Conservation (phyloP, 2,329 filamentous ascomycete genomes). For the Ascochyta koolunga region DNA sequence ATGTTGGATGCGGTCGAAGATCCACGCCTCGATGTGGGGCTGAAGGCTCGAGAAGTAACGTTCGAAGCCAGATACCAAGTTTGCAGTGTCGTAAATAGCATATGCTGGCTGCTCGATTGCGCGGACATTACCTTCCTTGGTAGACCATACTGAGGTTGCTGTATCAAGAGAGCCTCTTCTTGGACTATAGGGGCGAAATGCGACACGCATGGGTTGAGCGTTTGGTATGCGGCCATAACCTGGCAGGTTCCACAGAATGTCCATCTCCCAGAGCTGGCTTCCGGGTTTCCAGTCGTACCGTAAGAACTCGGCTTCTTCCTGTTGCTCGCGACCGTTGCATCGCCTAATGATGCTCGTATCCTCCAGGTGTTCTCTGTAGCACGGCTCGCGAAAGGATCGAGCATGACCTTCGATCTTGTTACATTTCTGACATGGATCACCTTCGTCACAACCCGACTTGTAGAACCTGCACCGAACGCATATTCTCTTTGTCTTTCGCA, state of each 20-base stretch:
- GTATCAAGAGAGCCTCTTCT: conserved; percentile 36
- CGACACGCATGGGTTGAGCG: conserved; percentile 32
- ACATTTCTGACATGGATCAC: conserved; percentile 41
- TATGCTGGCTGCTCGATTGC: conserved; percentile 42
- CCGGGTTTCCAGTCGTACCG: conserved; percentile 38
- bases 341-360: conserved; percentile 38
- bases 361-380: conserved; percentile 42
- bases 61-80: conserved; percentile 34
- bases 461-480: conserved; percentile 47
- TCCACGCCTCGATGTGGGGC: conserved; percentile 40
- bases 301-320: conserved; percentile 42
- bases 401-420: conserved; percentile 38
- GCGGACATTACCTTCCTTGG: conserved; percentile 34
- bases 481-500: conserved; percentile 42
- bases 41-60: conserved; percentile 37
- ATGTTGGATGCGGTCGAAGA: conserved; percentile 35
- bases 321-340: conserved; percentile 47
- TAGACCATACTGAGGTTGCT: conserved; percentile 39
- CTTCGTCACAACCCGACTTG: conserved; percentile 44
- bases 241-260: conserved; percentile 45
- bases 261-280: conserved; percentile 36
- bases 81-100: conserved; percentile 42
- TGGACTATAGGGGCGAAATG: conserved; percentile 37
- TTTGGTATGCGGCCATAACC: conserved; percentile 39
- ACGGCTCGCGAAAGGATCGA: conserved; percentile 40